Evolutionary conservation across 257 asterid species (phyloP), one percentile per base, ranked within the genome.

Genomic region (Paraleonurus japonicus): DNA sequence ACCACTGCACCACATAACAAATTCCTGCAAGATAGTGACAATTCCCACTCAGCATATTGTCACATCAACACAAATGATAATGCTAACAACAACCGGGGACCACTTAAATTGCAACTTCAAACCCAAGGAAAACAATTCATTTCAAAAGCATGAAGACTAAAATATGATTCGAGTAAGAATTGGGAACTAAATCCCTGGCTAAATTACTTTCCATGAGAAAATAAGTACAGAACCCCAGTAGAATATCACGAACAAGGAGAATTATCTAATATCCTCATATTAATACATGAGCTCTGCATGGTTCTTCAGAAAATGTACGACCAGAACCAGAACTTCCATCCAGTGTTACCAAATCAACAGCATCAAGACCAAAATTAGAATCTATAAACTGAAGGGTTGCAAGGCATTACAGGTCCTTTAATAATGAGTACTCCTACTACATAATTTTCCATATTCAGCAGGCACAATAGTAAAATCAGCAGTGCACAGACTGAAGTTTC

Each of bases 341-440:
- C 54, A 58, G 28, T 57, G 48, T 47, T 12, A 62, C 33, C 57
- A 62, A 51, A 65, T 57, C 54, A 24, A 67, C 32, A 23, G 53
- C 50, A 69, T 69, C 61, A 68, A 57, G 66, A 27, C 53, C 20
- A 61, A 33, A 35, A 33, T 30, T 59, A 62, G 54, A 75, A 54
- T 65, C 48, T 74, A 35, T 24, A 76, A 69, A 75, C 15, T 55
- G 58, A 71, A 23, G 63, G 45, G 33, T 53, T 41, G 73, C 48
- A 33, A 16, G 32, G 16, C 50, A 48, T 26, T 24, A 67, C 12
- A 35, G 65, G 53, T 55, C 55, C 69, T 62, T 32, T 32, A 32
- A 9, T 32, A 32, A 32, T 48, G 17, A 53, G 74, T 48, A 33
- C 28, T 39, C n/a, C 13, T 48, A 33, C 28, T 39, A 20, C 13